Evolutionary conservation across 768 basidiomycete genomes (phyloP).

Genomic region (Psilocybe tampanensis): DNA sequence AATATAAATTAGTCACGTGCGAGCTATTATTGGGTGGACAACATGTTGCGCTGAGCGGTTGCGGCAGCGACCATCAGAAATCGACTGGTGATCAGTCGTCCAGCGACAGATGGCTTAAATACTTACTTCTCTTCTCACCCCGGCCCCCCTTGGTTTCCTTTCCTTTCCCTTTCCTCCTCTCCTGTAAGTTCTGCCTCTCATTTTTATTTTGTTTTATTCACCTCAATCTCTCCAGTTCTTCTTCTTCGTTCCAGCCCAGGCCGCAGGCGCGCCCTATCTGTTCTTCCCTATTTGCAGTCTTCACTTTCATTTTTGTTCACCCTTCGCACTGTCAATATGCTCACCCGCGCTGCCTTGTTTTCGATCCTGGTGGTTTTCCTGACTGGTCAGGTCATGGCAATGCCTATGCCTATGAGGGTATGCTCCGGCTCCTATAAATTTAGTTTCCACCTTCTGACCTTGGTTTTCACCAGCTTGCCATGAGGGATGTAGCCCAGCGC

Average conservation of each 20-base stretch:
- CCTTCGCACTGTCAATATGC: constrained; percentile 39
- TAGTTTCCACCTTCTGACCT: not conserved
- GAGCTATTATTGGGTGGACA: constrained; percentile 7
- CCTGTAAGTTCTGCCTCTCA: constrained; percentile 16
- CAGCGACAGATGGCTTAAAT: constrained; percentile 19
- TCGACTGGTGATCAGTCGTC: constrained; percentile 9
- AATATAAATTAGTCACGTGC: constrained; percentile 17
- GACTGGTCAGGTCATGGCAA: constrained; percentile 45
- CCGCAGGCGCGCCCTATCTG: constrained; percentile 37
- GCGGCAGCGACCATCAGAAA: constrained; percentile 23
- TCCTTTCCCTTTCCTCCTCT: constrained; percentile 17
- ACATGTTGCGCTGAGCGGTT: constrained; percentile 6
- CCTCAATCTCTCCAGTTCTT: constrained; percentile 10
- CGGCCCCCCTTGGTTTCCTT: constrained; percentile 15
- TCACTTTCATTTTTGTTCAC: constrained; percentile 18
- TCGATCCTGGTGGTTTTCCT: constrained; percentile 42
- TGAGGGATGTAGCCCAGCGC: constrained; percentile 19
- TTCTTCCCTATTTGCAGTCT: constrained; percentile 19
- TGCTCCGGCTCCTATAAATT: constrained; percentile 12
- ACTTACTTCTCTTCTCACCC: constrained; percentile 17
- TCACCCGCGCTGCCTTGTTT: constrained; percentile 40
- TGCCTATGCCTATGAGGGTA: constrained; percentile 44
- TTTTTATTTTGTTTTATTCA: constrained; percentile 12
- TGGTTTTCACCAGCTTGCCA: constrained; percentile 13
- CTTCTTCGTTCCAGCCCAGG: constrained; percentile 27